Base-by-base conservation (phyloP, 768 basidiomycete species). In the Exidia glandulosa region DNA sequence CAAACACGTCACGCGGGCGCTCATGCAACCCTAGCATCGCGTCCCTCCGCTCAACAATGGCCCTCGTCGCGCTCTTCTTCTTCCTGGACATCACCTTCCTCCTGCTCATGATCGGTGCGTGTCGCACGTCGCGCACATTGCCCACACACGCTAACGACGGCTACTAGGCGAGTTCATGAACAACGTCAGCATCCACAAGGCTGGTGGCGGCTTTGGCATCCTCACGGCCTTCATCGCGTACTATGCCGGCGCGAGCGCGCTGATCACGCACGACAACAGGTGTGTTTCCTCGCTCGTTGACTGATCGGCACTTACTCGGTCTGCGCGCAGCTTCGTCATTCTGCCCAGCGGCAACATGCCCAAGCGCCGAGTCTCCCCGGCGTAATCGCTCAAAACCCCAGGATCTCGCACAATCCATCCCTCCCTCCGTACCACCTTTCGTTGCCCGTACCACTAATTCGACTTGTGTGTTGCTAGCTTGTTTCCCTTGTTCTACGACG, bases 1-100 rank as follows among this genome's bases (percentile, higher is more conserved):
- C 19, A 10, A 12, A 25, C 9, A 19, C 19, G 19, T 31, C 30
- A 9, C 25, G 25, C 50, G 9, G 9, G 23, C 19, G 25, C 50
- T 6, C 27, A 29, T 27, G 25, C 30, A 23, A 27, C 25, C 30
- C 27, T 54, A 81, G 80, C 37, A 56, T 85, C 36, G 83, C 76
- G n/a, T 69, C 79, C 2, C 68, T 81, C 2, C 76, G 80, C 61
- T 75, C 77, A 29, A 83, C 79, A 54, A 37, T 83, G 41, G 77
- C 76, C 34, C 71, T 85, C 23, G 68, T 78, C 16, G 68, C 75
- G 0, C 68, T 86, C 19, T 79, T 85, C 68, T 69, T 74, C 70
- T 81, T 73, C 76, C 76, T 86, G 25, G 74, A 71, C 31, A 60
- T 80, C 56, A 84, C 84, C 5, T 86, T 81, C 73, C 45, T 77